A percentile compares a stretch with the other conserved stretches of the same genome.
phyloP scores from a whole-genome alignment of 1,284 basidiomycete genomes.

The Apiotrichum brassicae region DNA sequence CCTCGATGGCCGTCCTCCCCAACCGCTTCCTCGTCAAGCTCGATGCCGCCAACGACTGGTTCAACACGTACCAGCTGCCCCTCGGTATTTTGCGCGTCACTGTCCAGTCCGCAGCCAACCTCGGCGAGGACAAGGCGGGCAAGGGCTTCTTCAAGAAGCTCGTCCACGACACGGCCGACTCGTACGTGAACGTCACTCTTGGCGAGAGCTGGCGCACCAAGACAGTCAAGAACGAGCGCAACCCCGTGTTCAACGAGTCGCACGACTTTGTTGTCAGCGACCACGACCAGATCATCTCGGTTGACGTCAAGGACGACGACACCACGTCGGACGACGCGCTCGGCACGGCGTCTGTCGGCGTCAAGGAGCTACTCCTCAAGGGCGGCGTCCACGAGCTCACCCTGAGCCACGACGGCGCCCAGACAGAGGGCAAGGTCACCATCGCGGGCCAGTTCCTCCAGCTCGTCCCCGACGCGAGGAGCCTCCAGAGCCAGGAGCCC shows the following conservation, averaged over 20 bases:
- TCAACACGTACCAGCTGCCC: conserved; percentile 15
- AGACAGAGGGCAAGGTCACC: background rate
- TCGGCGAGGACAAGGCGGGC: conserved; percentile 7
- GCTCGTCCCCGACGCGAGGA: conserved; percentile 7
- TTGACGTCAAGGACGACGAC: conserved; percentile 9
- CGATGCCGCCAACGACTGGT: conserved; percentile 9
- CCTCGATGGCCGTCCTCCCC: conserved; percentile 12
- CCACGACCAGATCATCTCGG: conserved; percentile 7
- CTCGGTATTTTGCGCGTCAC: conserved; percentile 8
- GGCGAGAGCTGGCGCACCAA: conserved; percentile 10
- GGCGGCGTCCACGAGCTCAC: conserved; percentile 1
- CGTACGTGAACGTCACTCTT: conserved; percentile 5
- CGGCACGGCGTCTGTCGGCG: background rate
- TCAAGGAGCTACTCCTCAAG: conserved; percentile 8
- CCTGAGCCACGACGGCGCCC: conserved; percentile 3
- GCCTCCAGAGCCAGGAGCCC: conserved; percentile 7
- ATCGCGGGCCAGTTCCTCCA: conserved; percentile 7
- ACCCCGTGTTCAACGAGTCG: conserved; percentile 12
- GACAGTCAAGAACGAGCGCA: conserved; percentile 12
- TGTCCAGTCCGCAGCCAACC: conserved; percentile 1
- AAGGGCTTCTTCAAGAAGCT: conserved; percentile 13
- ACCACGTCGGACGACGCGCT: conserved; percentile 4
- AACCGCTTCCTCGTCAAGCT: conserved; percentile 18
- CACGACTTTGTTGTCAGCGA: conserved; percentile 11
- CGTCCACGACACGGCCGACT: conserved; percentile 8